These are phyloP conservation scores for Xylaria sp. DNA, from an alignment of 2,329 filamentous ascomycete genomes.

Conservation along the genomic window DNA sequence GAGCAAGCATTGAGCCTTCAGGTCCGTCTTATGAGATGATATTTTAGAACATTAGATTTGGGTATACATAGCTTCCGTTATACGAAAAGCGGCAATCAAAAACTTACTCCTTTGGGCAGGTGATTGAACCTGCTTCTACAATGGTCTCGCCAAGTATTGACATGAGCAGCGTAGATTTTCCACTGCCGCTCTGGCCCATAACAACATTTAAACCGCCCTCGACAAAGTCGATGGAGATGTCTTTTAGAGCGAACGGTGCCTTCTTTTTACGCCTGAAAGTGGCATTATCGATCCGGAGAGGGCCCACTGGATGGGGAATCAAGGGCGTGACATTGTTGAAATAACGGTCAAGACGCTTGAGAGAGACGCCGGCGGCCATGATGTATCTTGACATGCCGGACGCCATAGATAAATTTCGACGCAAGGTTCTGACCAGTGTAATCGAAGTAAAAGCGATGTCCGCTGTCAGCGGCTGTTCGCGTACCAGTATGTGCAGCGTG, in stretches of 20 bases:
- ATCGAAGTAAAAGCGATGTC: conserved; percentile 62
- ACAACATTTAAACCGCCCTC: conserved; percentile 58
- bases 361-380: conserved; percentile 49
- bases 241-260: conserved; percentile 51
- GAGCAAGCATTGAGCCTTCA: neutral
- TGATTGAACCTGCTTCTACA: conserved; percentile 50
- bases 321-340: conserved; percentile 55
- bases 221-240: conserved; percentile 55
- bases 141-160: conserved; percentile 59
- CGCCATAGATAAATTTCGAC: conserved; percentile 54
- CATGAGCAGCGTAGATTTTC: conserved; percentile 59
- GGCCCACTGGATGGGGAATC: conserved; percentile 51
- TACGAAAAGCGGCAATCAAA: neutral
- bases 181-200: conserved; percentile 57
- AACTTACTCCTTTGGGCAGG: conserved; percentile 47
- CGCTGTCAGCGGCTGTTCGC: conserved; percentile 52
- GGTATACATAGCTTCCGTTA: neutral
- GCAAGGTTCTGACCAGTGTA: conserved; percentile 55
- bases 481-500: conserved; percentile 52
- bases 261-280: conserved; percentile 54
- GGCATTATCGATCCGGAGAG: conserved; percentile 49
- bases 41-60: neutral
- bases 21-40: neutral
- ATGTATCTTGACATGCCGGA: conserved; percentile 47
- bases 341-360: conserved; percentile 57